Conservation (phyloP, 108 stramenopile species). For the Chaetoceros muelleri region DNA sequence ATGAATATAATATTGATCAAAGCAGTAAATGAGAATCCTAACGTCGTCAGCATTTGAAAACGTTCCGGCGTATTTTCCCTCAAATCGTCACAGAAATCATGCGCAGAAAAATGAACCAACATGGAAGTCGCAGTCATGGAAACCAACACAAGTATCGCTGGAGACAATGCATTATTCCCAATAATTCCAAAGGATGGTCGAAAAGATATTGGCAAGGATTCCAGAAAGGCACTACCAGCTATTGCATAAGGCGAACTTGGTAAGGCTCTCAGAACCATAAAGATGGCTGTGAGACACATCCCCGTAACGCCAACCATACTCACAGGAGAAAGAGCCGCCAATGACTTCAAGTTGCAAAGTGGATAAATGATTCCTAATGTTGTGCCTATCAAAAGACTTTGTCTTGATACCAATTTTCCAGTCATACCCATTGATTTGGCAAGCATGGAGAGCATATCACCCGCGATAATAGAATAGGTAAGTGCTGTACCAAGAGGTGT, state of each 20-base stretch:
- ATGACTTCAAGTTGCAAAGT: constrained; percentile 47
- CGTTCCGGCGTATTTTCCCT: constrained; percentile 17
- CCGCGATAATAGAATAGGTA: constrained; percentile 77
- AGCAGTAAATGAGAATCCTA: constrained; percentile 49
- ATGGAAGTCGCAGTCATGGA: constrained; percentile 84
- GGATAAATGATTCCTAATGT: constrained; percentile 49
- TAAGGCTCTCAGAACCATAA: constrained; percentile 49
- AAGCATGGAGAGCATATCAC: constrained; percentile 49
- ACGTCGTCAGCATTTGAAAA: constrained; percentile 36
- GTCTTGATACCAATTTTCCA: constrained; percentile 28
- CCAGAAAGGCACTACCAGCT: constrained; percentile 10
- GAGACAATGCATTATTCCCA: constrained; percentile 23
- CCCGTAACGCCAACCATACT: constrained; percentile 57
- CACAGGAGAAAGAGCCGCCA: constrained; percentile 55
- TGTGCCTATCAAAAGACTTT: constrained; percentile 37
- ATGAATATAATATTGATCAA: constrained; percentile 59
- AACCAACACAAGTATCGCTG: constrained; percentile 52
- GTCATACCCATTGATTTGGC: constrained; percentile 22
- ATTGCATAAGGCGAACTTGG: constrained; percentile 39
- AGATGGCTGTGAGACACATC: constrained; percentile 45
- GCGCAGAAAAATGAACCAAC: constrained; percentile 88
- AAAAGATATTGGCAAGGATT: constrained; percentile 20
- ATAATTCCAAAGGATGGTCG: constrained; percentile 48
- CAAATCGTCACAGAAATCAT: constrained; percentile 72
- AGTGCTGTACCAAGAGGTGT: constrained; percentile 71